Evolutionary conservation across 2,329 filamentous ascomycete genomes (phyloP).

Genomic region (Hypoxylon sp.): DNA sequence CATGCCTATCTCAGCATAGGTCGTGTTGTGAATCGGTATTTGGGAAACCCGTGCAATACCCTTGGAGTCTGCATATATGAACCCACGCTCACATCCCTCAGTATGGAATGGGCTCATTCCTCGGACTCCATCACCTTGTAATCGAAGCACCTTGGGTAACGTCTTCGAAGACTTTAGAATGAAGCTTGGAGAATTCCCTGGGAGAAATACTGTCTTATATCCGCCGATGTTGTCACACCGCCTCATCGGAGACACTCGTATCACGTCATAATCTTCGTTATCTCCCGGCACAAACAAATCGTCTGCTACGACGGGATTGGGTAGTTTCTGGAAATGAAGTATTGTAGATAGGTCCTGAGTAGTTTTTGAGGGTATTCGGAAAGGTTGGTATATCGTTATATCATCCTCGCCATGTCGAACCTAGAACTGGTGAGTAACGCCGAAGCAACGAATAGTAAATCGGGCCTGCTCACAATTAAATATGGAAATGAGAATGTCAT

Average conservation of each 20-base stretch:
- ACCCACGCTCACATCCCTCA: conserved; percentile 82
- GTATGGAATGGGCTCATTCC: conserved; percentile 84
- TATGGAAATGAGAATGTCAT: conserved; percentile 78
- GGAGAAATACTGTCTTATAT: conserved; percentile 85
- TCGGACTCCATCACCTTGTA: conserved; percentile 78
- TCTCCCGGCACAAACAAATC: conserved; percentile 65
- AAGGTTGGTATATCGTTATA: conserved; percentile 88
- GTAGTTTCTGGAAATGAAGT: conserved; percentile 82
- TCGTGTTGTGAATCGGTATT: conserved; percentile 73
- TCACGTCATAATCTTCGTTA: conserved; percentile 65
- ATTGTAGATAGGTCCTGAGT: conserved; percentile 65
- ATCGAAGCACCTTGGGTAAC: conserved; percentile 78
- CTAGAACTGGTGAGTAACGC: conserved; percentile 59
- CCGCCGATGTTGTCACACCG: conserved; percentile 77
- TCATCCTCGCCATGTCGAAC: conserved; percentile 85
- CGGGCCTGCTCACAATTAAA: conserved; percentile 76
- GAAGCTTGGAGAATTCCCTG: conserved; percentile 84
- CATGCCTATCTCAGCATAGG: conserved; percentile 82
- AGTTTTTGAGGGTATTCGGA: conserved; percentile 64
- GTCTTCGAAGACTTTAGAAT: conserved; percentile 86
- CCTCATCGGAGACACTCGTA: conserved; percentile 69
- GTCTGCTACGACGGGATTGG: conserved; percentile 77
- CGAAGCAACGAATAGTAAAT: conserved; percentile 21
- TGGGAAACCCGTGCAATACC: conserved; percentile 82
- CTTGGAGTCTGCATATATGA: conserved; percentile 83